phyloP scores from a whole-genome alignment of 371 early-diverging fungal species.

The Amoeboaphelidium protococcarum region DNA sequence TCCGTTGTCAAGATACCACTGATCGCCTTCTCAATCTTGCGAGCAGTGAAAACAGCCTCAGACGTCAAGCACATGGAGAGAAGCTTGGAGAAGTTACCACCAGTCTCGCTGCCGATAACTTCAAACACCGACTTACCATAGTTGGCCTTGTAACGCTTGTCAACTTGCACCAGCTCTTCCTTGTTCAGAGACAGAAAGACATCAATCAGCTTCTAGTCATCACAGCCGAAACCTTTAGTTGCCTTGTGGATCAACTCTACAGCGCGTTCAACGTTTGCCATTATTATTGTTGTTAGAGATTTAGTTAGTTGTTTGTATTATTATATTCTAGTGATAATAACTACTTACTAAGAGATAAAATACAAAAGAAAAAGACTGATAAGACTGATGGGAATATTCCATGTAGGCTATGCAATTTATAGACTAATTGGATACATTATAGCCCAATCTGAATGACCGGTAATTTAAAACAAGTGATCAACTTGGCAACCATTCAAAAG shows the following conservation, averaged over 20 bases:
- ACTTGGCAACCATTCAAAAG: no score
- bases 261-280: no score
- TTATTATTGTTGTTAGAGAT: no score
- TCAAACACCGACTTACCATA: slow-evolving; percentile 5
- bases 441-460: no score
- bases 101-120: slow-evolving; percentile 4
- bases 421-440: no score
- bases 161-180: slow-evolving; percentile 3
- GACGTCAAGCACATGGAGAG: slow-evolving; percentile 1
- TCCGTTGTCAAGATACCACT: slow-evolving; percentile 2
- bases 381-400: no score
- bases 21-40: slow-evolving; percentile 8
- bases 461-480: no score
- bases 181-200: neutral
- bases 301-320: no score
- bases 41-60: slow-evolving; percentile 5
- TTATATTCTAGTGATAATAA: no score
- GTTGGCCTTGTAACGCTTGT: slow-evolving; percentile 1
- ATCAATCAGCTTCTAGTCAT: neutral
- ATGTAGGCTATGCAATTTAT: no score
- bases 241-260: neutral
- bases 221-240: neutral
- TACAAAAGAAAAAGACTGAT: no score
- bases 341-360: no score
- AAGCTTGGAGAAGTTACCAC: slow-evolving; percentile 7